Evolutionary conservation across 306 rosid genomes (phyloP).

Genomic region (Lathyrus tuberosus): DNA sequence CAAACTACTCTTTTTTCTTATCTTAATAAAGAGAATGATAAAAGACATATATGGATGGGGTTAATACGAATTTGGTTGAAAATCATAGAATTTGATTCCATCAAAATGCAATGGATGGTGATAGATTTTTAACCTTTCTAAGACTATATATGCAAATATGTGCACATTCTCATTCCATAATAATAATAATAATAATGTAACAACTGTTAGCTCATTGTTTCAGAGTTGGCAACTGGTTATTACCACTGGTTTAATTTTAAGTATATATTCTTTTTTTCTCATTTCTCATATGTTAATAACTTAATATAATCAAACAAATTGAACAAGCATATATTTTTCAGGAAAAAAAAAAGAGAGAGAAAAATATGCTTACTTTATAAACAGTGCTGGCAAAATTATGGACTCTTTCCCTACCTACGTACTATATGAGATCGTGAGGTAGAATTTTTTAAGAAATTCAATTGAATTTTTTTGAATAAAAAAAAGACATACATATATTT

Average conservation of each 20-base stretch:
- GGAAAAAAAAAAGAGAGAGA: too few species aligned
- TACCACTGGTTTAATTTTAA: conserved; percentile 10
- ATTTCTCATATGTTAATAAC: neutral
- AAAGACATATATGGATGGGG: neutral
- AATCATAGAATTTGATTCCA: conserved; percentile 51
- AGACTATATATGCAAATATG: conserved; percentile 37
- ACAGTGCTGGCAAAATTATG: too few species aligned
- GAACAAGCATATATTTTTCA: too few species aligned
- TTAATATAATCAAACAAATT: too few species aligned
- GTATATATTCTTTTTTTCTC: neutral
- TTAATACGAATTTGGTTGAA: conserved; percentile 14
- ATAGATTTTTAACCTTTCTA: neutral
- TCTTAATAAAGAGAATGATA: conserved; percentile 15
- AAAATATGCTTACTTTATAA: too few species aligned
- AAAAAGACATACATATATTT: too few species aligned
- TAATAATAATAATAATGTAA: neutral
- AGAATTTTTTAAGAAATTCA: too few species aligned
- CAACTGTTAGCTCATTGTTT: conserved; percentile 9
- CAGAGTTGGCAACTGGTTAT: conserved; percentile 17
- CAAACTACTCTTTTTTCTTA: neutral
- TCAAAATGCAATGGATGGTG: conserved; percentile 38
- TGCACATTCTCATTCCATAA: conserved; percentile 2
- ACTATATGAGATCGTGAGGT: too few species aligned
- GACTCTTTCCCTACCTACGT: too few species aligned
- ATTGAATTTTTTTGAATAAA: too few species aligned